phyloP scores from a whole-genome alignment of 2,329 filamentous ascomycete species.

The Epichloe brachyelytri region DNA sequence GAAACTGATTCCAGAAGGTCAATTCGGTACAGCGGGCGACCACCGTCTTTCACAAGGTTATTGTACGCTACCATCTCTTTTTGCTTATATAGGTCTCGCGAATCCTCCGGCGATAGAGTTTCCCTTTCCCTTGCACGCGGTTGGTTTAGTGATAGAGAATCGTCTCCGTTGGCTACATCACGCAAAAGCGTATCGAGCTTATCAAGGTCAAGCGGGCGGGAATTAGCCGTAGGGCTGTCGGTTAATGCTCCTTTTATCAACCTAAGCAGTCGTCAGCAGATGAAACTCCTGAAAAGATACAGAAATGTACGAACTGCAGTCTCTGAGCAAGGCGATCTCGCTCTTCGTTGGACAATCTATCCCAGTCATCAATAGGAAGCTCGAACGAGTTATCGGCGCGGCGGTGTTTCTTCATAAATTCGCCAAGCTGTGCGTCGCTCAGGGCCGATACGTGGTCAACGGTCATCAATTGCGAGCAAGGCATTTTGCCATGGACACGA shows the following conservation, averaged over 20 bases:
- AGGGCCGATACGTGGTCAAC: conserved; percentile 7
- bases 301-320: conserved; percentile 6
- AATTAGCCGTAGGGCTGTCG: not conserved
- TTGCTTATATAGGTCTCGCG: not conserved
- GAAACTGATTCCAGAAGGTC: conserved; percentile 13
- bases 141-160: not conserved
- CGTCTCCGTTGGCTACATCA: conserved; percentile 1
- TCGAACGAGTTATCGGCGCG: conserved; percentile 6
- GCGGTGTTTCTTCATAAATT: conserved; percentile 10
- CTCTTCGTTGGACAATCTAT: conserved; percentile 7
- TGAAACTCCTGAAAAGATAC: not conserved
- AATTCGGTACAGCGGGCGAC: conserved; percentile 19
- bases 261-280: not conserved
- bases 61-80: conserved; percentile 14
- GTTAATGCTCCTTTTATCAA: conserved; percentile 1
- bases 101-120: not conserved
- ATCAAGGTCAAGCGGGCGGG: conserved; percentile 10
- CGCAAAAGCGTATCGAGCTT: conserved; percentile 11
- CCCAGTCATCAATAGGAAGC: conserved; percentile 8
- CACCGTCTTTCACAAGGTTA: conserved; percentile 17
- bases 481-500: too few relatives aligned
- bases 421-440: conserved; percentile 9
- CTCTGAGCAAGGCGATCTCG: conserved; percentile 8
- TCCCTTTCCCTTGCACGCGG: not conserved
- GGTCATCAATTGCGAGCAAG: not conserved